Evolutionary conservation across 2,329 filamentous ascomycete species (phyloP), one percentile per base, ranked within the genome.

Genomic region (Cladophialophora chaetospira): DNA sequence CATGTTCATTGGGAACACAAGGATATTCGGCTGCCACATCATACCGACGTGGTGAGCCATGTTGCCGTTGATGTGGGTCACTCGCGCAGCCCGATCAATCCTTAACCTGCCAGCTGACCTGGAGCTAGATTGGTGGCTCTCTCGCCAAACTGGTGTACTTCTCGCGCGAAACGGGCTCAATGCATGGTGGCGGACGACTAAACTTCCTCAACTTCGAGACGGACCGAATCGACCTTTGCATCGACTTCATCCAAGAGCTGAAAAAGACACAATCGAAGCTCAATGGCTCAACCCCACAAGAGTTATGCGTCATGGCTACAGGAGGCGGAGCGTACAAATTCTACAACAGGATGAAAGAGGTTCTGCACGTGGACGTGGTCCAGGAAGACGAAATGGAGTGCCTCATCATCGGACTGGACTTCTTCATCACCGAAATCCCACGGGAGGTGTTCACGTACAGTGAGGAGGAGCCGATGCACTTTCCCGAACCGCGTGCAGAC

Each of bases 351-450:
- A 91, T 99, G 66, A 87, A 86, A 69, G 84, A 93, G 61, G 85
- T 87, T 3, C 77, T 99, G 48, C 62, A 65, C 11, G 89, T 96
- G 1, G 88, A 97, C 69, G 91, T 99, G 17, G 79, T 92, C 67
- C 82, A 91, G 40, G 94, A 97, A 73, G 94, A 99, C 69, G 94
- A 99, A 76, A 99, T 99, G 94, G 91, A 96, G 73, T 99, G 94
- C 70, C 77, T 99, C 57, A 99, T 99, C 63, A 94, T 94, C 68
- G 91, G 93, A 10, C 85, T 99, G 40, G 94, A 99, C 72, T 99
- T 97, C 77, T 97, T 99, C 79, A 97, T 97, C 70, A 96, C 91
- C 63, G 92, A 97, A 71, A 97, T 99, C 58, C 94, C 94, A 17
- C 86, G 88, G 65, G 94, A 99, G 75, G 93, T 99, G 53, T 99